Percentiles rank a stretch among this genome's conserved stretches.
Conservation (phyloP, 2,329 filamentous ascomycete genomes). For the Pestalotiopsis sp. region DNA sequence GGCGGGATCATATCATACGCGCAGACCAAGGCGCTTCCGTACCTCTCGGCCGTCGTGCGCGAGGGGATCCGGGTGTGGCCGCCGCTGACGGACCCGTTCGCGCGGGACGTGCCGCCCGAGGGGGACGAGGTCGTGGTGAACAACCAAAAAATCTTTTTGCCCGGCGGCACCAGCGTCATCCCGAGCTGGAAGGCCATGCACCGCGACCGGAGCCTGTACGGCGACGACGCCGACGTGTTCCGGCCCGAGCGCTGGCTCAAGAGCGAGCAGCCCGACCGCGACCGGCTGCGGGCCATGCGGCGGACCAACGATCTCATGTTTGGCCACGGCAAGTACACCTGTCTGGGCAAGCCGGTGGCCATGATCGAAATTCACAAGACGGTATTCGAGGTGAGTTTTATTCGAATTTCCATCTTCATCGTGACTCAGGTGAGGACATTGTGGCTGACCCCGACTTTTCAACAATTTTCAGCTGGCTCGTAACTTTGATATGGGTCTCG, state of each 20-base stretch:
- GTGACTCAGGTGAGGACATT: neutral
- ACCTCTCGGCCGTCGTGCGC: conserved; percentile 22
- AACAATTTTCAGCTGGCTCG: conserved; percentile 14
- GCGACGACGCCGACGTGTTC: conserved; percentile 13
- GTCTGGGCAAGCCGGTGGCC: conserved; percentile 42
- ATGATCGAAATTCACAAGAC: conserved; percentile 43
- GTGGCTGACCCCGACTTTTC: too few species aligned
- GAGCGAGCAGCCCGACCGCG: conserved; percentile 26
- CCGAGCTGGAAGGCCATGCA: conserved; percentile 12
- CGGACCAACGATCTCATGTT: conserved; percentile 39
- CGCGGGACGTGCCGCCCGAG: conserved; percentile 6
- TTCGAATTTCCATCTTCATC: neutral
- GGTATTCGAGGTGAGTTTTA: conserved; percentile 37
- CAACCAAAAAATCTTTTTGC: conserved; percentile 20
- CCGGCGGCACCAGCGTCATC: conserved; percentile 11
- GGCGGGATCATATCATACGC: conserved; percentile 46
- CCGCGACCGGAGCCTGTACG: conserved; percentile 10
- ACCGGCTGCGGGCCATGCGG: conserved; percentile 29
- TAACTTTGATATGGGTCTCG: conserved; percentile 21
- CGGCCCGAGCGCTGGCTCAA: conserved; percentile 18
- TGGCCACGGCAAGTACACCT: conserved; percentile 37
- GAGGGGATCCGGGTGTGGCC: conserved; percentile 15
- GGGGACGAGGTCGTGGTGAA: conserved; percentile 10
- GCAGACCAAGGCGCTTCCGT: conserved; percentile 30
- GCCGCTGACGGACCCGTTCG: conserved; percentile 10